These are phyloP conservation scores for Solanum aculeatissimum DNA, from an alignment of 305 asterid species.

Conservation along the genomic window DNA sequence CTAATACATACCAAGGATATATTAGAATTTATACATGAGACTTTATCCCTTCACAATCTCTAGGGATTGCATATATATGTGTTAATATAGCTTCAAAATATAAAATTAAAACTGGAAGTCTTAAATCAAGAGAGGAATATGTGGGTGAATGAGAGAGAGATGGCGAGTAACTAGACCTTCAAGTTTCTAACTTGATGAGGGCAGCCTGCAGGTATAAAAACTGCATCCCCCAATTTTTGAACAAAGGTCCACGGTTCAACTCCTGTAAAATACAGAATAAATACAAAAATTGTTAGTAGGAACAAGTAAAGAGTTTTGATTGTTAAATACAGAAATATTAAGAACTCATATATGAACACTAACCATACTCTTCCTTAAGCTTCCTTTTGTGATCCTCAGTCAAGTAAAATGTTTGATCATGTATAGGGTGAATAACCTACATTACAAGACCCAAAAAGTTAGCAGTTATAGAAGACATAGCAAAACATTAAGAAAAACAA, in stretches of 20 bases:
- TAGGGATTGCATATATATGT: neutral
- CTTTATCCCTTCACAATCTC: neutral
- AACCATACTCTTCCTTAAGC: slow-evolving; percentile 64
- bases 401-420: slow-evolving; percentile 56
- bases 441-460: neutral
- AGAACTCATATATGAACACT: neutral
- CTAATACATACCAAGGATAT: neutral
- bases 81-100: neutral
- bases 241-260: slow-evolving; percentile 63
- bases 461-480: neutral
- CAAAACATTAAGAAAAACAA: neutral
- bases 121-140: neutral
- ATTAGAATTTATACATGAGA: neutral
- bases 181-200: slow-evolving; percentile 65
- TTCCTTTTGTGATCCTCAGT: slow-evolving; percentile 40
- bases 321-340: neutral
- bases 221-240: slow-evolving; percentile 59
- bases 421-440: slow-evolving; percentile 62
- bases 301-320: neutral
- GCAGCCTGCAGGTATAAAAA: slow-evolving; percentile 56
- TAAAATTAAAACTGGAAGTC: neutral
- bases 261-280: slow-evolving; percentile 17
- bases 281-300: neutral
- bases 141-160: neutral
- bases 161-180: slow-evolving; percentile 20